Conservation (phyloP, 495 filamentous ascomycete genomes). For the Aspergillus haitiensis region DNA sequence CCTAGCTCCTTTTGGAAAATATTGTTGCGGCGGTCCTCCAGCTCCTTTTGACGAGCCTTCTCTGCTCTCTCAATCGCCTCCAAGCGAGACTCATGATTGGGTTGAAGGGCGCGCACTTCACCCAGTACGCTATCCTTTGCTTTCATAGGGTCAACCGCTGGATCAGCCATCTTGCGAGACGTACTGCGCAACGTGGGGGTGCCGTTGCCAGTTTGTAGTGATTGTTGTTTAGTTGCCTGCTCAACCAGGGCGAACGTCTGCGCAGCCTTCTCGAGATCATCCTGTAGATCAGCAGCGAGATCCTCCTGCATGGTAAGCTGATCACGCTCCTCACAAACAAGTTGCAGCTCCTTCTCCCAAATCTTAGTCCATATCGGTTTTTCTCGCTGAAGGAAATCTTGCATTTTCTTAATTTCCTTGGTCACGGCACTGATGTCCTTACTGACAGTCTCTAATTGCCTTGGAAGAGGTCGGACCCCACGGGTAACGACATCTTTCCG, state of each 20-base stretch:
- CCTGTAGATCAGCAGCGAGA: constrained; percentile 83
- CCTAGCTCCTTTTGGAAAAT: constrained; percentile 88
- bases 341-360: constrained; percentile 93
- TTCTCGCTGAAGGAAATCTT: constrained; percentile 85
- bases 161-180: constrained; percentile 62
- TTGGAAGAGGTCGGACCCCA: constrained; percentile 88
- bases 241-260: constrained; percentile 94
- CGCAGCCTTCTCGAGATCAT: constrained; percentile 90
- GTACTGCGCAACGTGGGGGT: constrained; percentile 48
- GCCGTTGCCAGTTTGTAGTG: constrained; percentile 60
- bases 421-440: constrained; percentile 81
- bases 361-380: constrained; percentile 97
- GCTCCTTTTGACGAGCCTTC: constrained; percentile 80
- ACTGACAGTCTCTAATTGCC: constrained; percentile 81
- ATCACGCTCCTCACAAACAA: constrained; percentile 92
- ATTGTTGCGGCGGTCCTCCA: constrained; percentile 72
- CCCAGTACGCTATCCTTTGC: constrained; percentile 90
- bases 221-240: constrained; percentile 93
- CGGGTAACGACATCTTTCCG: constrained; percentile 95
- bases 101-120: constrained; percentile 90
- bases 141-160: constrained; percentile 66
- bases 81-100: constrained; percentile 87
- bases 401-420: constrained; percentile 90
- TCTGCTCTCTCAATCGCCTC: constrained; percentile 97
- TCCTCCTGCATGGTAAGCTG: constrained; percentile 94